Evolutionary conservation across 2,329 filamentous ascomycete species (phyloP), one percentile per base, ranked within the genome.

Genomic region (Pyrenochaeta sp.): DNA sequence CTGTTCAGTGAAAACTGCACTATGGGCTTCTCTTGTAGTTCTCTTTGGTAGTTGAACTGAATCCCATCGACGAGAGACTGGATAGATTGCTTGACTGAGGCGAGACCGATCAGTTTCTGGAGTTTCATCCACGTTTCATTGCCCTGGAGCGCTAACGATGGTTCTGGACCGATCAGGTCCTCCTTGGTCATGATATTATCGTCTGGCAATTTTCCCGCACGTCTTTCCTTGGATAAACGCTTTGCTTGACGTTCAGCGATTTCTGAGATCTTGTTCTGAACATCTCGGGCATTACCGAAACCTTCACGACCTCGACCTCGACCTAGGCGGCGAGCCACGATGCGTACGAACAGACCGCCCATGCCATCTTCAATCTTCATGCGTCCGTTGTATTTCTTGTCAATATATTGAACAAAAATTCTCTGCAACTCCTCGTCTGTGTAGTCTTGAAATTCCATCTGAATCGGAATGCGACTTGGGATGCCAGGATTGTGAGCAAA

Each of bases 401-500:
- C 51, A 6, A 90, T 76, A 27, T 79, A 75, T 1, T 76, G 67
- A 8, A 74, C 68, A 0, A 91, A 65, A 9, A 93, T 91, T 0
- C 63, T 58, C 2, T 83, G 73, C 0, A 93, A 73, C 53, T 92
- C 87, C 0, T 72, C 56, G 32, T 92, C 85, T 0, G 74, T 73
- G 50, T 89, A 92, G 63, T 93, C 88, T 0, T 79, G 72, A 42
- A 92, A 93, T 28, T 81, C 77, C 57, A 92, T 74, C 22, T 78
- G 71, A 8, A 82, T 73, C 0, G 88, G 88, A 24, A 93, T 85
- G 0, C 88, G 82, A 51, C 86, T 89, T 0, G 81, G 75, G 3
- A 92, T 73, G 0, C 89, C 88, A 0, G 83, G 83, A 30, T 92
- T 92, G 48, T 91, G 87, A 0, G 81, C 76, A 32, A 89, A 90